Base-by-base conservation (phyloP, 2,329 filamentous ascomycete species). In the Colletotrichum sp. region DNA sequence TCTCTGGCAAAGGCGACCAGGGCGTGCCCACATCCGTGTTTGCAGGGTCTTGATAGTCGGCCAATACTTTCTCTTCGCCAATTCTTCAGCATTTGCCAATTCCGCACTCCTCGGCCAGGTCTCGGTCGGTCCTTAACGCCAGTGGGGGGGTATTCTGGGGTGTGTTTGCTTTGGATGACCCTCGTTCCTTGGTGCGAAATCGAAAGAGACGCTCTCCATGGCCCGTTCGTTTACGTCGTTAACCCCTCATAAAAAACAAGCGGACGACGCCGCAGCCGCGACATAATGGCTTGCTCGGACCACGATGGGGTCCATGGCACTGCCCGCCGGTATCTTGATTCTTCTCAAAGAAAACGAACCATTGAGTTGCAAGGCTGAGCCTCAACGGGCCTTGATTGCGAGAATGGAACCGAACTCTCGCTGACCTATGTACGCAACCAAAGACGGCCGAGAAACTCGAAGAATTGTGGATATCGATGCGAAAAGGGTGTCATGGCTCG, bases 211-310 rank as follows among this genome's bases (percentile, higher is more conserved):
- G 15, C 39, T 70, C 36, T 44, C 24, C 66, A 70, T 60, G 49
- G 26, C 59, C 67, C 34, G 60, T 71, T 68, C 28, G 55, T 59
- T 75, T 64, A 59, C 70, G 68, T 76, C 73, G 52, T 65, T 73
- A 65, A 76, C 73, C 73, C 70, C 73, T 76, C 70, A 21, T 24
- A 30, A 67, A n/a, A 67, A 72, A 65, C n/a, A 60, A 55, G 34
- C 74, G 57, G 57, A 26, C 70, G 55, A 74, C 74, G 74, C 74
- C 70, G 74, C 70, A 76, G 65, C 74, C 74, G 74, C 74, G 52
- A 39, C 32, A 21, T 68, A 74, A 73, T 73, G 44, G 70, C 59
- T 74, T 65, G 74, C 70, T 74, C 49, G 71, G 74, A 74, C 65
- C 70, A 65, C 28, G 49, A 64, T 65, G 44, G 70, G 65, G 44